Evolutionary conservation across 2,329 filamentous ascomycete genomes (phyloP).

Genomic region (Atkinsonella hypoxylon): DNA sequence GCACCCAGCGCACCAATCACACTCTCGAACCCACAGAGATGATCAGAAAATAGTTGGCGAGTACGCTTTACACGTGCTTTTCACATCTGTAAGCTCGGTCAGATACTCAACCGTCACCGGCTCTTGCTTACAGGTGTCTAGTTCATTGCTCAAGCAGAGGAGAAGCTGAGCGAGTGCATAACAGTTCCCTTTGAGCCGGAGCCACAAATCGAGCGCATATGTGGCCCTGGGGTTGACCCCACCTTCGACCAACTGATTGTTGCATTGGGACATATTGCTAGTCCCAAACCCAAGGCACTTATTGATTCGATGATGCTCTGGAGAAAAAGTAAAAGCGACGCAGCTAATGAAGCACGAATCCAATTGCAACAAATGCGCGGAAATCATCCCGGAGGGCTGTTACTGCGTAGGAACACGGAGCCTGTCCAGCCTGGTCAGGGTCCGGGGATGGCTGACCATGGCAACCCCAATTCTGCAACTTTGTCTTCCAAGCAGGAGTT

Average conservation of each 20-base stretch:
- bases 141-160: slow-evolving; percentile 94
- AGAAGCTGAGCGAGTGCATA: slow-evolving; percentile 85
- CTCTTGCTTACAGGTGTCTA: slow-evolving; percentile 18
- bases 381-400: slow-evolving; percentile 30
- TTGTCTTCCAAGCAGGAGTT: slow-evolving; percentile 52
- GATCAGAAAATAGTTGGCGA: slow-evolving; percentile 93
- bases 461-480: slow-evolving; percentile 24
- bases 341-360: slow-evolving; percentile 56
- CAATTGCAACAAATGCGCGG: slow-evolving; percentile 43
- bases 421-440: slow-evolving; percentile 38
- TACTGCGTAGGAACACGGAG: slow-evolving; percentile 65
- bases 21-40: slow-evolving; percentile 58
- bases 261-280: slow-evolving; percentile 86
- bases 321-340: slow-evolving; percentile 92
- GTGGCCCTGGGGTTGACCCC: slow-evolving; percentile 76
- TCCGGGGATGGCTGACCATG: slow-evolving; percentile 15
- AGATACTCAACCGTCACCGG: slow-evolving; percentile 6
- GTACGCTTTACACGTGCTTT: slow-evolving; percentile 91
- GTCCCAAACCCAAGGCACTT: slow-evolving; percentile 83
- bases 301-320: slow-evolving; percentile 98
- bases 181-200: slow-evolving; percentile 68
- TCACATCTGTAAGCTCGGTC: slow-evolving; percentile 60
- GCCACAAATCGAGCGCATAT: slow-evolving; percentile 76
- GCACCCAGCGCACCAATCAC: slow-evolving; percentile 62
- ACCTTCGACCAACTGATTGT: slow-evolving; percentile 90